A percentile compares a stretch with the other conserved stretches of the same genome.
Conservation (phyloP, 306 rosid genomes). For the Ammopiptanthus mongolicus region DNA sequence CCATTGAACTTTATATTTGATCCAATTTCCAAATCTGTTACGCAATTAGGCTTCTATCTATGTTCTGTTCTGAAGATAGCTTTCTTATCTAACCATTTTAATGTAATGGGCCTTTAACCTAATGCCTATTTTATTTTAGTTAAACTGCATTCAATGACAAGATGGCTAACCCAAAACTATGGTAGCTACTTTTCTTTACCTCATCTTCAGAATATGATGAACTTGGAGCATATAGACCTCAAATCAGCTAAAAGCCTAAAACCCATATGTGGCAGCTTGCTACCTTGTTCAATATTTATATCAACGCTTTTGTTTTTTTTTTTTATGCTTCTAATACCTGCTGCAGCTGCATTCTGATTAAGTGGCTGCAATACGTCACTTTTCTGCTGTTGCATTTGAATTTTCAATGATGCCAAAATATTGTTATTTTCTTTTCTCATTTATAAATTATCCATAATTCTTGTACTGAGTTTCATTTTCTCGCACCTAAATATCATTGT, state of each 20-base stretch:
- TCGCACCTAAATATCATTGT: not conserved
- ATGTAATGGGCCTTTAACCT: not conserved
- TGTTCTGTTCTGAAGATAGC: not conserved
- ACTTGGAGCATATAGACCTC: not conserved
- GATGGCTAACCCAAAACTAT: not conserved
- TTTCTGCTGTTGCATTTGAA: not conserved
- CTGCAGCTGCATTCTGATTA: not conserved
- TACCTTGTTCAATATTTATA: not conserved
- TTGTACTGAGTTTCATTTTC: not conserved
- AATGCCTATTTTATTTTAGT: not conserved
- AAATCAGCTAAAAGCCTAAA: not conserved
- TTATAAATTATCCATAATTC: not conserved
- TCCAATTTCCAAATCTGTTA: too few relatives aligned
- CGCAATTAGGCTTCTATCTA: too few relatives aligned
- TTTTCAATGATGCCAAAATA: not conserved
- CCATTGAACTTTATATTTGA: not conserved
- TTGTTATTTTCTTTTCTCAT: not conserved
- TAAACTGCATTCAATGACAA: too few relatives aligned
- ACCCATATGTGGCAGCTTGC: not conserved
- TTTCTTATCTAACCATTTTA: not conserved
- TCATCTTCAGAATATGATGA: not conserved
- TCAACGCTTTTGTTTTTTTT: not conserved
- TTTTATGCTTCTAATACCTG: not conserved
- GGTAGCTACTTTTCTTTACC: not conserved
- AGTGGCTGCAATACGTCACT: not conserved